Conservation (phyloP, 192 early-diverging fungal genomes). For the Funneliformis geosporum region DNA sequence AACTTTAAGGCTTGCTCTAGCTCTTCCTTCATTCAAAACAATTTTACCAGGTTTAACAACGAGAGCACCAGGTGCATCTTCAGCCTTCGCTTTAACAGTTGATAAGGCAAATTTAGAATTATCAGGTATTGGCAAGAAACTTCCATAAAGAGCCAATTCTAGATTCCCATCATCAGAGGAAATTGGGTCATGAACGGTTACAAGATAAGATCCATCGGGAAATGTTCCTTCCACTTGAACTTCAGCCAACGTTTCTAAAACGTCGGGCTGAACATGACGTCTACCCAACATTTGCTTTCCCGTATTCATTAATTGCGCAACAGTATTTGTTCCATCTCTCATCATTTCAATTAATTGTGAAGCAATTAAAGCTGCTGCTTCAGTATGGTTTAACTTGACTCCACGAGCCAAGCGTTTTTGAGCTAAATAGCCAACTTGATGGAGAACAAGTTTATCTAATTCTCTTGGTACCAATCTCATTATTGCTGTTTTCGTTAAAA, state of each 20-base stretch:
- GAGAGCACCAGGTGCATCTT: slow-evolving; percentile 68
- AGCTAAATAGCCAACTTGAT: slow-evolving; percentile 85
- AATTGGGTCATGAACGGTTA: slow-evolving; percentile 93
- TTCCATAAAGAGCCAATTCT: slow-evolving; percentile 83
- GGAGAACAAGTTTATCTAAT: slow-evolving; percentile 89
- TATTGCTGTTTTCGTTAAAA: neutral
- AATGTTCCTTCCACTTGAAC: slow-evolving; percentile 95
- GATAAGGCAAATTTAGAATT: slow-evolving; percentile 54
- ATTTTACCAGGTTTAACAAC: slow-evolving; percentile 68
- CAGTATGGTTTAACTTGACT: slow-evolving; percentile 81
- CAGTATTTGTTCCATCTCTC: slow-evolving; percentile 84
- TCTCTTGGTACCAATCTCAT: slow-evolving; percentile 90
- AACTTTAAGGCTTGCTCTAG: slow-evolving; percentile 68
- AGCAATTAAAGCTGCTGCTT: slow-evolving; percentile 87
- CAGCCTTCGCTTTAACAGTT: slow-evolving; percentile 37
- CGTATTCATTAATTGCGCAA: slow-evolving; percentile 84
- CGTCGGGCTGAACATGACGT: slow-evolving; percentile 77
- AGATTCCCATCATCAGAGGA: slow-evolving; percentile 80
- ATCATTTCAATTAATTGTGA: slow-evolving; percentile 86
- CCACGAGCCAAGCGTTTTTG: slow-evolving; percentile 91
- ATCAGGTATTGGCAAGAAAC: slow-evolving; percentile 78
- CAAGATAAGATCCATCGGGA: slow-evolving; percentile 89
- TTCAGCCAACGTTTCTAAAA: slow-evolving; percentile 69
- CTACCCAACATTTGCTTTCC: slow-evolving; percentile 87
- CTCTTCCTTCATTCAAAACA: slow-evolving; percentile 75